phyloP scores from a whole-genome alignment of 768 basidiomycete genomes.

The Holtermanniella nyarrowii region DNA sequence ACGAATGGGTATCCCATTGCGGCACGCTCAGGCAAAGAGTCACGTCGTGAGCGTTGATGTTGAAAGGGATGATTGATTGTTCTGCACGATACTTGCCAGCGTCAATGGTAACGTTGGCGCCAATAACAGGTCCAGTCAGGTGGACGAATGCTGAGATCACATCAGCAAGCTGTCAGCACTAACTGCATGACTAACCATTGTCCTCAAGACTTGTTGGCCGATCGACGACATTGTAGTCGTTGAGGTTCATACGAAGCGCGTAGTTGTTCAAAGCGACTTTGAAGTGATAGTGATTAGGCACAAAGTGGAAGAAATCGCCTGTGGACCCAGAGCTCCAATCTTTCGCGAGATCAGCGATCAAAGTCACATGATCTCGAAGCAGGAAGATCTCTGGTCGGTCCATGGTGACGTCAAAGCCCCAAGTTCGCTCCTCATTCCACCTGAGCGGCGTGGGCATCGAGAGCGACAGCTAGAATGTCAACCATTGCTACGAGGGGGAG shows the following conservation, averaged over 20 bases:
- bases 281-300: conserved; percentile 68
- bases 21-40: conserved; percentile 59
- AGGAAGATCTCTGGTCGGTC: conserved; percentile 64
- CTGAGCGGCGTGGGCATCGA: conserved; percentile 62
- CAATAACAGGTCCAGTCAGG: conserved; percentile 52
- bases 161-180: conserved; percentile 4
- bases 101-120: conserved; percentile 51
- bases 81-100: conserved; percentile 65
- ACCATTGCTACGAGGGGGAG: conserved; percentile 1
- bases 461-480: conserved; percentile 11
- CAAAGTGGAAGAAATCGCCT: conserved; percentile 67
- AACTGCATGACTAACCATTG: conserved; percentile 54
- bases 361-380: conserved; percentile 85
- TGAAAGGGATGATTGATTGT: conserved; percentile 57
- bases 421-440: conserved; percentile 72
- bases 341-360: conserved; percentile 82
- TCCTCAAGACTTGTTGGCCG: conserved; percentile 69
- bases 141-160: conserved; percentile 60
- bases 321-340: conserved; percentile 84
- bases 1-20: conserved; percentile 69
- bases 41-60: conserved; percentile 52
- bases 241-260: conserved; percentile 68
- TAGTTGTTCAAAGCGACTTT: conserved; percentile 65
- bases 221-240: conserved; percentile 95
- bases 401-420: conserved; percentile 65